A percentile compares a stretch with the other conserved stretches of the same genome.
These are phyloP conservation scores for Komagataella kurtzmanii DNA, from an alignment of 805 yeast genomes.

Conservation along the genomic window DNA sequence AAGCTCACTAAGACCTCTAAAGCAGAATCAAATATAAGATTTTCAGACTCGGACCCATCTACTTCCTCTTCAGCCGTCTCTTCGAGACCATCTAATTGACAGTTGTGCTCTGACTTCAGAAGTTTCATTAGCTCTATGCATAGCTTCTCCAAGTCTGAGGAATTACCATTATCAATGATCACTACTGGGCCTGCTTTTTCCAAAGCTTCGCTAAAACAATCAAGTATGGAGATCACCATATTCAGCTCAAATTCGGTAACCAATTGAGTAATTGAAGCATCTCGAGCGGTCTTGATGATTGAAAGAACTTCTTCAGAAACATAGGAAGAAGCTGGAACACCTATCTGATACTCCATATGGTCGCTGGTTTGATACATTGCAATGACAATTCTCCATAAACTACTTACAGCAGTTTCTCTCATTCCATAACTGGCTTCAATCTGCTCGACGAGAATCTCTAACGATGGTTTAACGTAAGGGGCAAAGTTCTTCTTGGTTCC, in stretches of 20 bases:
- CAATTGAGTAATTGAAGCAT: slow-evolving; percentile 45
- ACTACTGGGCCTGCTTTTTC: slow-evolving; percentile 63
- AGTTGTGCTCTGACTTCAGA: slow-evolving; percentile 71
- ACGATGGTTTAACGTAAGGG: slow-evolving; percentile 59
- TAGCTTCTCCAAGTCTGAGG: slow-evolving; percentile 46
- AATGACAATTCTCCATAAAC: slow-evolving; percentile 73
- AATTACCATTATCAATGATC: slow-evolving; percentile 43
- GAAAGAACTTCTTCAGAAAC: slow-evolving; percentile 43
- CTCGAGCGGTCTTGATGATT: slow-evolving; percentile 56
- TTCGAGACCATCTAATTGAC: slow-evolving; percentile 66
- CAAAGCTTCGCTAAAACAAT: slow-evolving; percentile 55
- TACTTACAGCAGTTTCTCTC: slow-evolving; percentile 72
- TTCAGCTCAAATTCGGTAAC: slow-evolving; percentile 74
- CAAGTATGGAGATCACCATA: slow-evolving; percentile 71
- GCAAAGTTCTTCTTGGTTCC: slow-evolving; percentile 78
- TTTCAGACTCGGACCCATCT: slow-evolving; percentile 46
- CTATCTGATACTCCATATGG: slow-evolving; percentile 41
- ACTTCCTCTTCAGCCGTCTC: slow-evolving; percentile 35
- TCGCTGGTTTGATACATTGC: slow-evolving; percentile 48
- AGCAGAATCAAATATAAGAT: slow-evolving; percentile 71
- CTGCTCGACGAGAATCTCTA: slow-evolving; percentile 53
- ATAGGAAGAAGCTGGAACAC: slow-evolving; percentile 47
- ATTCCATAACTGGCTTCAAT: slow-evolving; percentile 82
- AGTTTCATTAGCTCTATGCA: slow-evolving; percentile 62
- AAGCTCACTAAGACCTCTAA: slow-evolving; percentile 74